Conservation (phyloP, 495 filamentous ascomycete species). For the Lasiosphaeria miniovina region DNA sequence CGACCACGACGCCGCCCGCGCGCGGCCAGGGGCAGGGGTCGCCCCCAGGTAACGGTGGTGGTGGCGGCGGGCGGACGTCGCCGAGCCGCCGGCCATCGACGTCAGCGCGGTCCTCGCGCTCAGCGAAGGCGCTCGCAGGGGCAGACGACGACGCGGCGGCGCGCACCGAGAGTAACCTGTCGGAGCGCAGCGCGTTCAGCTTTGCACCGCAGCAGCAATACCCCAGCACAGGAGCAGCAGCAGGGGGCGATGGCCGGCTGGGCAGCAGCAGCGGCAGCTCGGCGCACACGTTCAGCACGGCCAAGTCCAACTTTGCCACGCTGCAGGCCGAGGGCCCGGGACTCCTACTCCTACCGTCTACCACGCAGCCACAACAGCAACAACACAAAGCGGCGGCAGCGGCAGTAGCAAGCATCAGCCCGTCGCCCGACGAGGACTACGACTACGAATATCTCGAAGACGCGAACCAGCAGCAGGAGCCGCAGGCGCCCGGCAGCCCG, state of each 20-base stretch:
- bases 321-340: slow-evolving; percentile 65
- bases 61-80: slow-evolving; percentile 4
- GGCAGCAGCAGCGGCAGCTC: slow-evolving; percentile 15
- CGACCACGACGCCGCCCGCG: slow-evolving; percentile 14
- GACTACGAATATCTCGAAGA: slow-evolving; percentile 26
- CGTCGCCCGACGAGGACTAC: slow-evolving; percentile 2
- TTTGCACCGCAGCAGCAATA: slow-evolving; percentile 22
- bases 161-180: slow-evolving; percentile 39
- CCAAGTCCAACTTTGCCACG: slow-evolving; percentile 57
- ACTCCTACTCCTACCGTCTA: slow-evolving; percentile 48
- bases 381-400: neutral
- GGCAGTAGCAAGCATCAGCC: neutral
- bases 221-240: slow-evolving; percentile 18
- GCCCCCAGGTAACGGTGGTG: neutral
- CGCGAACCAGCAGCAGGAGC: neutral
- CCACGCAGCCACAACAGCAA: neutral
- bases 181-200: slow-evolving; percentile 39
- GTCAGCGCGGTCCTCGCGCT: slow-evolving; percentile 4
- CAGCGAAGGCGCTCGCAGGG: neutral
- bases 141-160: slow-evolving; percentile 21
- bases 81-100: slow-evolving; percentile 9
- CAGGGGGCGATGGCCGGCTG: slow-evolving; percentile 10
- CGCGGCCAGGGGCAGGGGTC: neutral
- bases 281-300: slow-evolving; percentile 66
- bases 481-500: slow-evolving; percentile 37